These are phyloP conservation scores for Dryadomyces quercivorus DNA, from an alignment of 2,329 filamentous ascomycete genomes.

Conservation along the genomic window DNA sequence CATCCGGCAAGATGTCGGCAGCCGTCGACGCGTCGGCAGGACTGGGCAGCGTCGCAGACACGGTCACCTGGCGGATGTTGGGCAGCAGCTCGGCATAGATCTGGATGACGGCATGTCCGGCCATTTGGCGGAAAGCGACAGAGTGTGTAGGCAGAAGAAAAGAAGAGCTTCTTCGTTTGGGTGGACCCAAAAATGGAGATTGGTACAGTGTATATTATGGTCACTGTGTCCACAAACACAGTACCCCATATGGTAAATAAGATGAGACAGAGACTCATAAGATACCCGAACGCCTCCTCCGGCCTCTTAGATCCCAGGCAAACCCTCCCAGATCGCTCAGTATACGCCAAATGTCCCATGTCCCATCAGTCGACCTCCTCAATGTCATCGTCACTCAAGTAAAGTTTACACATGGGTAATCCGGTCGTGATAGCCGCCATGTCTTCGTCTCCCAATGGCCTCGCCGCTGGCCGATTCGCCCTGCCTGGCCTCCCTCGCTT, in stretches of 20 bases:
- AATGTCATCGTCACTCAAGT: slow-evolving; percentile 76
- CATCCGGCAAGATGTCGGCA: slow-evolving; percentile 31
- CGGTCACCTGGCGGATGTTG: slow-evolving; percentile 52
- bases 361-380: slow-evolving; percentile 41
- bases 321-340: background rate
- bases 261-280: too few species aligned
- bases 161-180: background rate
- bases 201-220: too few species aligned
- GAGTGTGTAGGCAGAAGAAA: background rate
- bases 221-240: too few species aligned
- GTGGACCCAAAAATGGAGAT: too few species aligned
- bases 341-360: background rate
- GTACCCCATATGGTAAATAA: too few species aligned
- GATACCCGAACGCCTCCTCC: too few species aligned
- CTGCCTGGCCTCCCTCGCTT: slow-evolving; percentile 20
- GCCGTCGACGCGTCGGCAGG: slow-evolving; percentile 28
- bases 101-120: slow-evolving; percentile 1
- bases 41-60: slow-evolving; percentile 38
- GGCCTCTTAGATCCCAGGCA: too few species aligned
- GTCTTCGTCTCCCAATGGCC: slow-evolving; percentile 13
- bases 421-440: slow-evolving; percentile 20
- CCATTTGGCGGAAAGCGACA: background rate
- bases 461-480: slow-evolving; percentile 15
- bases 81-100: slow-evolving; percentile 54
- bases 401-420: slow-evolving; percentile 49